Percentiles rank a stretch among this genome's conserved stretches.
phyloP scores from a whole-genome alignment of 2,329 filamentous ascomycete species.

The Polytolypa hystricis region DNA sequence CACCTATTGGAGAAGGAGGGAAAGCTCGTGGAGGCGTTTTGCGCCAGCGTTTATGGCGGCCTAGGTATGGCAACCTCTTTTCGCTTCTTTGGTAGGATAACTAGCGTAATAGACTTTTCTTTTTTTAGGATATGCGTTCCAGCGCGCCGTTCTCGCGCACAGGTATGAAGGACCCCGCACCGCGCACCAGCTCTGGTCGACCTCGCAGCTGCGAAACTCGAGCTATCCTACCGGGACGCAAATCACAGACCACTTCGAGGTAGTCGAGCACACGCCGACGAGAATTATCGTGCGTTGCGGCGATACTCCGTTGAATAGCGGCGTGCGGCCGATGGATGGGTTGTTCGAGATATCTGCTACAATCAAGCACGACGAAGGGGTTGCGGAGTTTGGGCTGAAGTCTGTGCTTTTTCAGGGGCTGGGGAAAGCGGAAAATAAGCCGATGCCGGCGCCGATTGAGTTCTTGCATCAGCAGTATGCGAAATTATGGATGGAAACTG shows the following conservation, averaged over 20 bases:
- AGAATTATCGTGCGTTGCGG: constrained; percentile 55
- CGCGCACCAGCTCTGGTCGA: constrained; percentile 50
- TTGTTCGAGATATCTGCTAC: constrained; percentile 54
- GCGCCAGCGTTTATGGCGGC: constrained; percentile 56
- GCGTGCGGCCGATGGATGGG: constrained; percentile 50
- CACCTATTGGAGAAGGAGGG: constrained; percentile 52
- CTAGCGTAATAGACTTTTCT: no score
- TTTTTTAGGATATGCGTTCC: constrained; percentile 34
- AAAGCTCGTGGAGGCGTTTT: constrained; percentile 54
- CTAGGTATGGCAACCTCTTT: constrained; percentile 39
- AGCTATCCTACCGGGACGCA: constrained; percentile 52
- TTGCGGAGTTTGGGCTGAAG: constrained; percentile 56
- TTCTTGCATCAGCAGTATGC: constrained; percentile 46
- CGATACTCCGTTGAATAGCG: constrained; percentile 49
- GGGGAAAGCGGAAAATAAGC: constrained; percentile 31
- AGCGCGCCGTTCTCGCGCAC: constrained; percentile 47
- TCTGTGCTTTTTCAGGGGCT: constrained; percentile 50
- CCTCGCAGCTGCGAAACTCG: constrained; percentile 42
- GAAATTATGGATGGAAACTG: constrained; percentile 47
- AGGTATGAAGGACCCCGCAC: constrained; percentile 50
- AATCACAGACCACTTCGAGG: constrained; percentile 63
- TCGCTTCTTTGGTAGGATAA: constrained; percentile 3
- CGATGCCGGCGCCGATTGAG: constrained; percentile 38
- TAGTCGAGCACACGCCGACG: constrained; percentile 51
- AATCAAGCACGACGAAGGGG: constrained; percentile 46